A percentile compares a stretch with the other conserved stretches of the same genome.
phyloP scores from a whole-genome alignment of 192 early-diverging fungal species.

The Allomyces macrogynus region DNA sequence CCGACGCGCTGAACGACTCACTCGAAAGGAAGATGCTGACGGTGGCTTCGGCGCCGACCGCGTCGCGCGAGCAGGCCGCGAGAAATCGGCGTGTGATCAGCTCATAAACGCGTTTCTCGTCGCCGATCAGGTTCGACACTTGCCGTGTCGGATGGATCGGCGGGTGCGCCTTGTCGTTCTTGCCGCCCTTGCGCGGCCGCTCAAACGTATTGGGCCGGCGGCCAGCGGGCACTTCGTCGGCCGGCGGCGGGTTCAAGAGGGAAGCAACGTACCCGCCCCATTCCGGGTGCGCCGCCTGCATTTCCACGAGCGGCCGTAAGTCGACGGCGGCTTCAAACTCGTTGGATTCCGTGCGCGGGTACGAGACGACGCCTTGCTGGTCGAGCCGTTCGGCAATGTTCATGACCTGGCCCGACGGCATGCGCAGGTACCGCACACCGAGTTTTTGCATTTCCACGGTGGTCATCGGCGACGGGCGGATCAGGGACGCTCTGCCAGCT shows the following conservation, averaged over 20 bases:
- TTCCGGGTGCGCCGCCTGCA: constrained; percentile 26
- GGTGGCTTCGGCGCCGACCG: constrained; percentile 63
- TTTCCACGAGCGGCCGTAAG: constrained; percentile 36
- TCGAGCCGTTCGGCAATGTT: constrained; percentile 71
- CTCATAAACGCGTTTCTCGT: constrained; percentile 61
- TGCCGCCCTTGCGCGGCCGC: constrained; percentile 54
- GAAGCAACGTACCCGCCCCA: constrained; percentile 18
- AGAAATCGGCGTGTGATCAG: constrained; percentile 73
- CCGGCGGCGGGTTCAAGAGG: constrained; percentile 21
- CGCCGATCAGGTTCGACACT: constrained; percentile 30
- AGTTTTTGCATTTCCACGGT: constrained; percentile 85
- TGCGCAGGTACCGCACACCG: constrained; percentile 41
- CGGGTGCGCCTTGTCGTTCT: constrained; percentile 93
- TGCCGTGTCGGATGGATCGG: constrained; percentile 77
- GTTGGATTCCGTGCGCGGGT: constrained; percentile 92
- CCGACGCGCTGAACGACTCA: constrained; percentile 54
- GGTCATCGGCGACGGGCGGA: constrained; percentile 54
- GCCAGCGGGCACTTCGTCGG: constrained; percentile 20
- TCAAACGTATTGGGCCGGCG: constrained; percentile 44
- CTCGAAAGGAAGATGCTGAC: constrained; percentile 44
- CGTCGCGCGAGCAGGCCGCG: constrained; percentile 78
- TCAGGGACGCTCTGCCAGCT: no score
- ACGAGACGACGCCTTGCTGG: constrained; percentile 73
- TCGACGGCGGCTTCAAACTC: constrained; percentile 61
- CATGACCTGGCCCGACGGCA: constrained; percentile 68